Base-by-base conservation (phyloP, 108 stramenopile genomes). In the Skeletonema menzelii region DNA sequence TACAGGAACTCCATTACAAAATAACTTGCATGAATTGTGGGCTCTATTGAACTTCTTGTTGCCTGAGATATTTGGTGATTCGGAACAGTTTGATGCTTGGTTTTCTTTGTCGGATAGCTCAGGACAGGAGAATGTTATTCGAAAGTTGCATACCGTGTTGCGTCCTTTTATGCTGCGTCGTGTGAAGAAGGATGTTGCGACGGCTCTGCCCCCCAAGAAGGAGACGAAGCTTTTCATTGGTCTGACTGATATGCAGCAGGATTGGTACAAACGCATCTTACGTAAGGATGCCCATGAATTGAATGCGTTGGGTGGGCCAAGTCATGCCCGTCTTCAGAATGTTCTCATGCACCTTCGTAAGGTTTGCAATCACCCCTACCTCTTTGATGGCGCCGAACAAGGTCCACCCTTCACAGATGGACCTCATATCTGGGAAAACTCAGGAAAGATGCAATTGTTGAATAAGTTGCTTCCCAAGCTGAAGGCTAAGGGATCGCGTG, bases 301-400 rank as follows among this genome's bases (percentile, higher is more conserved):
- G 96, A 73, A 86, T 94, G 69, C 63, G 85, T 97, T 71, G 97
- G 86, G 91, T 92, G 65, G 83, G 81, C 11, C 76, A 90, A 64
- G 89, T 86, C 7, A 90, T 86, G 14, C 76, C 69, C 30, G 69
- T 86, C 76, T 97, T 69, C 75, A 92, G 58, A 94, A 97, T 57
- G 91, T 99, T 75, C 93, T 99, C 59, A 99, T 99, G 98, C 99
- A 99, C 83, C 87, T 99, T 20, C 92, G 99, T 27, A 99, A 99
- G 82, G 97, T 96, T 82, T 97, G 97, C 81, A 96, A 95, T 66
- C 99, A 99, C 75, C 99, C 99, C 0, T 99, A 99, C 84, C 86
- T 99, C 8, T 99, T 99, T 72, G 93, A 95, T 27, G 96, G 96
- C 20, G 91, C 95, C 31, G 97, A 99, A 77, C 79, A 72, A 49